Conservation (phyloP, 139 green algal species). For the Chlorella sp. region DNA sequence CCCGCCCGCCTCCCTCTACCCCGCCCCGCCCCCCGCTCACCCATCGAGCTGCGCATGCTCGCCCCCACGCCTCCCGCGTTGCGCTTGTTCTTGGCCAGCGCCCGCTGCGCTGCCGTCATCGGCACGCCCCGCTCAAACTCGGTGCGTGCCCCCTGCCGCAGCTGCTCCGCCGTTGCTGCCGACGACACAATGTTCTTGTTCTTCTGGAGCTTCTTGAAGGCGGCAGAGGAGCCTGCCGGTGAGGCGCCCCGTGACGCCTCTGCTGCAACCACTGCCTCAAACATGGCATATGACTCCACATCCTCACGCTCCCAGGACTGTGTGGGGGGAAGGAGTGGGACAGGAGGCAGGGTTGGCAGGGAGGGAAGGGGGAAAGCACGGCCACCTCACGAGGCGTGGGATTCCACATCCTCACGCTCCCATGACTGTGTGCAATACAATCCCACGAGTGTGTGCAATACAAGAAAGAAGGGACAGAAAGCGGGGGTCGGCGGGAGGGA, state of each 20-base stretch:
- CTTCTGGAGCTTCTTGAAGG: constrained; percentile 32
- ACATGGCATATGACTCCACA: constrained; percentile 36
- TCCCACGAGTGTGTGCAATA: too few species aligned
- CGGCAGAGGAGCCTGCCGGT: neutral
- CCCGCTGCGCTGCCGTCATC: neutral
- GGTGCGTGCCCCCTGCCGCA: neutral
- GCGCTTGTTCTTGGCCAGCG: constrained; percentile 16
- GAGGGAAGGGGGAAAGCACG: too few species aligned
- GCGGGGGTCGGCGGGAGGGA: too few species aligned
- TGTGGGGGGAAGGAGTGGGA: too few species aligned
- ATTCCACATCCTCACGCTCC: constrained; percentile 29
- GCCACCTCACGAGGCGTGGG: too few species aligned
- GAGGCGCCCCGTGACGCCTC: neutral
- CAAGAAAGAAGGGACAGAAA: too few species aligned
- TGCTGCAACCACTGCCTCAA: constrained; percentile 37
- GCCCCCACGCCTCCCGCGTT: neutral
- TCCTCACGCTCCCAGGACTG: constrained; percentile 39
- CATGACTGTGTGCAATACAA: constrained; percentile 15
- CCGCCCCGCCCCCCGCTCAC: neutral
- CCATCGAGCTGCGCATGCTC: neutral
- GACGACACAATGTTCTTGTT: neutral
- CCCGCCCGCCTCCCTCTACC: too few species aligned
- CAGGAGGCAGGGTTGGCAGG: too few species aligned
- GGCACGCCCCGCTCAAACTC: neutral
- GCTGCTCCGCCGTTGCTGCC: neutral